Evolutionary conservation across 2,329 filamentous ascomycete species (phyloP), one percentile per base, ranked within the genome.

Genomic region (Botrytis pseudocinerea): DNA sequence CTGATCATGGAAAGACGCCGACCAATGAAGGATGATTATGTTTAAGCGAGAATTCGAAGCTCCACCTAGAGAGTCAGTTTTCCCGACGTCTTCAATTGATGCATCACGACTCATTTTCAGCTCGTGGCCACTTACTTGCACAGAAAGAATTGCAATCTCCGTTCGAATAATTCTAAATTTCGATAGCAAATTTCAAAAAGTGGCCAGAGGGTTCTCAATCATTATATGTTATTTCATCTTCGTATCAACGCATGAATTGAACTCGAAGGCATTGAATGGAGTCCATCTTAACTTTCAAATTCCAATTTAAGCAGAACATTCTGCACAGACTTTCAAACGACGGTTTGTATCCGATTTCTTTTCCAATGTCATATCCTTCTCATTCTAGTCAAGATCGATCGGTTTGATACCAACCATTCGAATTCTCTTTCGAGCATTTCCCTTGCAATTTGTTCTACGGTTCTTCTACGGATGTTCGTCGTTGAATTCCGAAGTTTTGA

Each of bases 221-320:
- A 57, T 69, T 42, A 57, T 69, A 69, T 69, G 35, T 69, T 69
- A 59, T 69, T 69, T 69, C 51, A 44, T 44, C 48, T 57, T 69
- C 18, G 42, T 57, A 69, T 69, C 35, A 32, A 57, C 42, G 65
- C 65, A 69, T 69, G 65, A 69, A 57, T 69, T 42, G 35, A 10
- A 69, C 65, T 69, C 40, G 25, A n/a, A 38, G n/a, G 35, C 48
- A 57, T 57, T 69, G 48, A 42, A 57, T 40, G 7, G 35, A 40
- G 18, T 22, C 22, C 46, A 28, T 66, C 48, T 32, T n/a, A 57
- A 42, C 48, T 44, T 22, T 57, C 40, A 42, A 2, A 57, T 57
- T 42, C 48, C 18, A 69, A 54, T 68, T 42, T 54, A 68, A 22
- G 64, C 48, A 54, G 25, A 68, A 68, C 25, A n/a, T 22, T 46